Evolutionary conservation across 208 protist genomes (phyloP), one percentile per base, ranked within the genome.

Genomic region (Wallacemonas rigidus): DNA sequence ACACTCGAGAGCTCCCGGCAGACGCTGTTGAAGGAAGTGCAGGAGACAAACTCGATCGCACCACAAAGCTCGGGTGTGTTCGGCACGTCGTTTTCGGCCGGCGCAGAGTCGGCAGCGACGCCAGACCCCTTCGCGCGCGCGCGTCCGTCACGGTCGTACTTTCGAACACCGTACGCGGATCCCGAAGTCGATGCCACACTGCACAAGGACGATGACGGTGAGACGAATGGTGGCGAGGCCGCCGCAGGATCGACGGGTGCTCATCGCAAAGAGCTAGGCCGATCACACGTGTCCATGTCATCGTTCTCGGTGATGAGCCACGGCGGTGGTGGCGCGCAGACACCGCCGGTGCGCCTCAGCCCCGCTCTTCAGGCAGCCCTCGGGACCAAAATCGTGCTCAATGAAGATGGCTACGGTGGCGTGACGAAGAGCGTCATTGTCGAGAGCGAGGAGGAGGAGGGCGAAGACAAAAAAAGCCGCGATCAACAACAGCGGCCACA

Each of bases 151-250:
- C 26, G 61, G 43, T 39, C 5, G 2, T 60, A 78, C 65, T 87
- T 87, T 54, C 38, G 2, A 39, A 56, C 75, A 11, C 73, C 75
- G 45, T 87, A 82, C 68, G 47, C 47, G 2, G 70, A 84, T 44
- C 79, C 82, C 0, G 82, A 87, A 44, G 74, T 87, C 1, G 79
- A 81, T 53, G 82, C 82, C 17, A 84, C 76, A 45, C 69, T 87
- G 60, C 62, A 82, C 58, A 75, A 84, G 65, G 56, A 79, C 1
- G 71, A 80, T 6, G 79, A 81, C 15, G 74, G 62, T 36, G 26
- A 63, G 6, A 39, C 11, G 36, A 17, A 63, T 15, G 63, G 4
- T 53, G 63, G 4, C 26, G 43, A 9, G 6, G 63, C 11, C 15
- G 43, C 6, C 5, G 45, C 26, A 26, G 26, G 26, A 26, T 26